Evolutionary conservation across 257 asterid species (phyloP).

Genomic region (Eustoma russellianum): DNA sequence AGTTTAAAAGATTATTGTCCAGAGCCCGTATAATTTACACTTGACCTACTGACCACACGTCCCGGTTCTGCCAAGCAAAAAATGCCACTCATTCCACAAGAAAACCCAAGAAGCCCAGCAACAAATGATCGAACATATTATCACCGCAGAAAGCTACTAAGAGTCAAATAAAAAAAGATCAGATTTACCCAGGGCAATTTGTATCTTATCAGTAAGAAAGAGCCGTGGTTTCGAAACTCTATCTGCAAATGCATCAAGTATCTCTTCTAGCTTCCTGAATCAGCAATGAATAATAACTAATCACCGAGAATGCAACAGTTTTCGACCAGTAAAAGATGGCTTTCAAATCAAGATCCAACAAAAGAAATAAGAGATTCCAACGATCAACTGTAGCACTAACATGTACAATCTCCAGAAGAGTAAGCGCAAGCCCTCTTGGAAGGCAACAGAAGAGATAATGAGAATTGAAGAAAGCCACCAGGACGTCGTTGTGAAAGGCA

Average conservation of each 20-base stretch:
- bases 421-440: constrained; percentile 76
- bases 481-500: constrained; percentile 53
- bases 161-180: not conserved
- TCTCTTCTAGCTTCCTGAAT: constrained; percentile 80
- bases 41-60: no score
- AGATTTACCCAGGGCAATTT: constrained; percentile 85
- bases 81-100: not conserved
- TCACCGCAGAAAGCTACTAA: not conserved
- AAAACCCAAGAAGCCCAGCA: not conserved
- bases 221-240: constrained; percentile 93
- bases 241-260: constrained; percentile 85
- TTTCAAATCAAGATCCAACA: not conserved
- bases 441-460: constrained; percentile 58
- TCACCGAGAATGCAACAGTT: not conserved
- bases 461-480: constrained; percentile 57
- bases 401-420: constrained; percentile 66
- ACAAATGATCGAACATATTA: not conserved
- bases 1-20: no score
- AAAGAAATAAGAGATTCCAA: not conserved
- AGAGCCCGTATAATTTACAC: no score
- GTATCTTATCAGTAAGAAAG: constrained; percentile 88
- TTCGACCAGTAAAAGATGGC: not conserved
- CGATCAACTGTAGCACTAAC: constrained; percentile 23
- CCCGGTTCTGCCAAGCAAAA: no score
- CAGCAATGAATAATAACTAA: constrained; percentile 2